Base-by-base conservation (phyloP, 202 grass and related monocot species). In the Eragrostis tef region DNA sequence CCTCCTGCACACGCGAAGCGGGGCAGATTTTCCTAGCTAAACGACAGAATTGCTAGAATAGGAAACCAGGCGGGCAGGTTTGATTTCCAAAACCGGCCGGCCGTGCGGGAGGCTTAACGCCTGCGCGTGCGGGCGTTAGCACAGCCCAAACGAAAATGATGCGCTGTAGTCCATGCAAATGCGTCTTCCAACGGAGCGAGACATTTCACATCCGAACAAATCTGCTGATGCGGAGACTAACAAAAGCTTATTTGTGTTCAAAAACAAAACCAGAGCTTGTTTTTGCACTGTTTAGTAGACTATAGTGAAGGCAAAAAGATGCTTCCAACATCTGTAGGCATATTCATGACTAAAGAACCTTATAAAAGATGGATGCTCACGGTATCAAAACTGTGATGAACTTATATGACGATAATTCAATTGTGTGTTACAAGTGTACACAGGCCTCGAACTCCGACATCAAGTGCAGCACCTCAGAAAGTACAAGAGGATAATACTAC, bases 371-470 rank as follows among this genome's bases (percentile, higher is more conserved):
- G 10, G 19, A 74, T 25, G 13, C 51, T 72, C 39, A 49, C 67
- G 26, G 29, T 16, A 67, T 54, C 83, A 69, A 86, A 83, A 79
- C 52, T 78, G n/a, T 60, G 22, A 31, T 31, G 47, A 36, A 39
- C 34, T 16, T 34, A 67, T 62, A n/a, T 62, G 34, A 34, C 57
- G 41, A 11, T 13, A 61, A 70, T 61, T 85, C 59, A 59, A 73
- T 44, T 31, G 5, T 14, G 11, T 74, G 11, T 74, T 79, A 54
- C 59, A 86, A 7, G n/a, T 13, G 48, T 79, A 53, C 43, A n/a
- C 16, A n/a, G n/a, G n/a, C n/a, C n/a, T n/a, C n/a, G n/a, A n/a
- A n/a, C n/a, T n/a, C n/a, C n/a, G n/a, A n/a, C n/a, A n/a, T n/a
- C n/a, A n/a, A n/a, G n/a, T n/a, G n/a, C n/a, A n/a, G 46, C 9